A percentile compares a stretch with the other conserved stretches of the same genome.
Evolutionary conservation across 208 protist species (phyloP).

Genomic region (Leishmania guyanensis): DNA sequence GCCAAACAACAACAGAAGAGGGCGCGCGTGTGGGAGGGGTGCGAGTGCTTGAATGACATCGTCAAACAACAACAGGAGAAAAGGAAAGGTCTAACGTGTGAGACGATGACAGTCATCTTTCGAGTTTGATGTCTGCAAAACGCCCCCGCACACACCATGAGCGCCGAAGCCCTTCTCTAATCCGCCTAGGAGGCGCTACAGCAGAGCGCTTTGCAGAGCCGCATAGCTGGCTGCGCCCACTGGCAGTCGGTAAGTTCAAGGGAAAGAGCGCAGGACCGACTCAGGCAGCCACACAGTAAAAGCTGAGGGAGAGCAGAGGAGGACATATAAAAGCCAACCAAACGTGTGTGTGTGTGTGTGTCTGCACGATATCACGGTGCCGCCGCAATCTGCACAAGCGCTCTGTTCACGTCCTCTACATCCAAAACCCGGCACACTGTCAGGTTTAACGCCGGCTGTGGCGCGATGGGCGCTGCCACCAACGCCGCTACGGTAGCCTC

Average conservation of each 20-base stretch:
- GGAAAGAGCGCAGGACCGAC: not conserved
- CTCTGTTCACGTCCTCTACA: conserved; percentile 32
- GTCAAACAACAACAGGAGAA: not conserved
- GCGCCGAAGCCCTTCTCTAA: not conserved
- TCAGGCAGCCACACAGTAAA: not conserved
- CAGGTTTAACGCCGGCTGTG: conserved; percentile 21
- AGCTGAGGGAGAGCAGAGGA: not conserved
- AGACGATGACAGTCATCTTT: not conserved
- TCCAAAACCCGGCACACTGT: conserved; percentile 30
- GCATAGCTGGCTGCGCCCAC: not conserved
- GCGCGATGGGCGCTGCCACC: not conserved
- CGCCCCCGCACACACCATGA: not conserved
- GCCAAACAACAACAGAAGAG: not conserved
- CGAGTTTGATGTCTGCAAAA: not conserved
- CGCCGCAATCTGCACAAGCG: conserved; percentile 19
- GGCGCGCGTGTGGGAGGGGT: not conserved
- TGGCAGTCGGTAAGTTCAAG: not conserved
- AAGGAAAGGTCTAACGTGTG: not conserved
- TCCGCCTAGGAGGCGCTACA: not conserved
- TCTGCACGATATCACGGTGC: conserved; percentile 7
- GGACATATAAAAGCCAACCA: not conserved
- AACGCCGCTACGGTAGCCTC: not conserved
- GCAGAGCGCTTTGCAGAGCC: not conserved
- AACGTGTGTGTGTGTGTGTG: not conserved
- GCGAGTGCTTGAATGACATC: not conserved